Conservation (phyloP, 805 yeast genomes). For the Tetrapisispora namnaoensis region DNA sequence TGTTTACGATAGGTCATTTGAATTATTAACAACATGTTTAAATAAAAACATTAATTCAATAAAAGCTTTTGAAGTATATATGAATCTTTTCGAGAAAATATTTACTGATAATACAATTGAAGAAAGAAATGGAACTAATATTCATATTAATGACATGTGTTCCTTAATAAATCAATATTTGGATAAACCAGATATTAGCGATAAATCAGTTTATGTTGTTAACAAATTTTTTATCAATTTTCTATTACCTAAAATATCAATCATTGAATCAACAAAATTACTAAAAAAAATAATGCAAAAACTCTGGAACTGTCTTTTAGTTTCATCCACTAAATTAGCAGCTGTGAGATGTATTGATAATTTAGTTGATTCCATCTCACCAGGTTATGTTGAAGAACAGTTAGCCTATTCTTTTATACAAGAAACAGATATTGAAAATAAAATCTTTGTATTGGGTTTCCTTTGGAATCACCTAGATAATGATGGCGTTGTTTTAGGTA, state of each 20-base stretch:
- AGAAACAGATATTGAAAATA: constrained; percentile 30
- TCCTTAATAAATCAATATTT: not conserved
- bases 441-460: constrained; percentile 47
- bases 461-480: constrained; percentile 66
- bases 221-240: not conserved
- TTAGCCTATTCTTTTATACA: constrained; percentile 46
- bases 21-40: constrained; percentile 19
- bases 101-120: not conserved
- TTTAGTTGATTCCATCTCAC: constrained; percentile 43
- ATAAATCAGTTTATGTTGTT: not conserved
- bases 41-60: constrained; percentile 14
- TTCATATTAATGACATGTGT: not conserved
- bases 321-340: constrained; percentile 54
- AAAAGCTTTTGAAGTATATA: constrained; percentile 31
- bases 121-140: not conserved
- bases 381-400: constrained; percentile 63
- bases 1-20: constrained; percentile 27
- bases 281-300: constrained; percentile 28
- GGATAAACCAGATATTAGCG: not conserved
- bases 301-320: constrained; percentile 46
- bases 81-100: constrained; percentile 34
- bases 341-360: constrained; percentile 56
- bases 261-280: constrained; percentile 11
- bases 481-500: constrained; percentile 31
- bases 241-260: not conserved